Percentiles rank a stretch among this genome's conserved stretches.
These are phyloP conservation scores for Schizochytrium sp. DNA, from an alignment of 108 stramenopile genomes.

Conservation along the genomic window DNA sequence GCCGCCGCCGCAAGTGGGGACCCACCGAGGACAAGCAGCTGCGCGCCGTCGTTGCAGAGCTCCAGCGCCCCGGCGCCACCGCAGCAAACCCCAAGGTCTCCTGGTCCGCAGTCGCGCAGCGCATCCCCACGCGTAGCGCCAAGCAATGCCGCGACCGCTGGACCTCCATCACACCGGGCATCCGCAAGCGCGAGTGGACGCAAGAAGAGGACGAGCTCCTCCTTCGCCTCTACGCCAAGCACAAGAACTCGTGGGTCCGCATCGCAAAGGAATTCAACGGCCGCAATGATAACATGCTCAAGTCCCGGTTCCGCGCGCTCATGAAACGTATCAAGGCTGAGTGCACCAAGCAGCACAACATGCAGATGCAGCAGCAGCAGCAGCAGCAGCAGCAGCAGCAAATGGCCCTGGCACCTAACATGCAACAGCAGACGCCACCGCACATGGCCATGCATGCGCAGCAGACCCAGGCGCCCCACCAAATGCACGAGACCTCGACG, in stretches of 20 bases:
- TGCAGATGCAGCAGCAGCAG: background rate
- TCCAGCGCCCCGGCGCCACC: background rate
- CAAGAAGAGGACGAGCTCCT: constrained; percentile 59
- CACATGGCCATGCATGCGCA: background rate
- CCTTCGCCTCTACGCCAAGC: background rate
- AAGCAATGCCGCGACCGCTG: constrained; percentile 59
- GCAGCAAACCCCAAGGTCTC: background rate
- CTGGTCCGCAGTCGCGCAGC: background rate
- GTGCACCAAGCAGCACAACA: background rate
- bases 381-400: background rate
- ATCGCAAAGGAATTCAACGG: constrained; percentile 1
- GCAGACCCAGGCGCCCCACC: background rate
- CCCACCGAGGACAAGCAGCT: constrained; percentile 2
- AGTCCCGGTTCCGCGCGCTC: constrained; percentile 4
- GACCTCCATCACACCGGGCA: constrained; percentile 49
- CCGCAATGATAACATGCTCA: constrained; percentile 19
- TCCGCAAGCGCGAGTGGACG: constrained; percentile 41
- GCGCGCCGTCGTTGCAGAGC: background rate
- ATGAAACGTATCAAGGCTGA: constrained; percentile 47
- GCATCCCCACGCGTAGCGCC: constrained; percentile 36
- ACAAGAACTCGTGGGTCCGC: background rate
- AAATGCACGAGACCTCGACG: background rate
- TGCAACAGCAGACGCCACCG: background rate
- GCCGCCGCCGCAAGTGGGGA: background rate
- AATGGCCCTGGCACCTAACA: background rate